Evolutionary conservation across 2,329 filamentous ascomycete genomes (phyloP), one percentile per base, ranked within the genome.

Genomic region (Thermomyces lanuginosus): DNA sequence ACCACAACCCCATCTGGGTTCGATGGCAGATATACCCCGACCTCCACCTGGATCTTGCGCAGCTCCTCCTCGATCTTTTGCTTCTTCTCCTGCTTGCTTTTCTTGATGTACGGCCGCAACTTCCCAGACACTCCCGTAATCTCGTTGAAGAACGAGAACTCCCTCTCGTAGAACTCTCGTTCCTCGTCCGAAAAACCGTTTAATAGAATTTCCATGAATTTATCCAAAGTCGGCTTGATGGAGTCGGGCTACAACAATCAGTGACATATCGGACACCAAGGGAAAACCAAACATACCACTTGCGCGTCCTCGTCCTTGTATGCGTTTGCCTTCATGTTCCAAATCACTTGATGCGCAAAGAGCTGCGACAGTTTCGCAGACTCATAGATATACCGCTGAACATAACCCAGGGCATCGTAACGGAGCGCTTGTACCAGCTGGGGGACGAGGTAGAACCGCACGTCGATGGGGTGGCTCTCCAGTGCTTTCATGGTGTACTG

Each of bases 261-360:
- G 26, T 22, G 16, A 7, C 36, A 31, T 31, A 35, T 24, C 5
- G 10, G 36, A 30, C 13, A 11, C 21, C 21, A 14, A 19, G 7
- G 22, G 25, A 16, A 17, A 16, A n/a, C n/a, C n/a, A n/a, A 16
- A 27, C 72, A 63, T 60, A 80, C 75, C 36, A 92, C 69, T 42
- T 77, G 72, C 8, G 77, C 84, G 39, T 93, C 82, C 43, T 98
- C 86, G 38, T 98, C 91, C 51, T 93, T 98, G 64, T 80, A 98
- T 1, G 84, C 80, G 51, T 98, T 99, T 16, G 89, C 89, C 51
- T 95, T 98, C 77, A 99, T 98, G 50, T 98, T 99, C 89, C 91
- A 99, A 47, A 99, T 98, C 39, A 98, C 95, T 45, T 99, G 89
- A 51, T 99, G 91, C 2, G 91, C 86, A 53, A 98, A 98, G 6